A percentile compares a stretch with the other conserved stretches of the same genome.
phyloP scores from a whole-genome alignment of 306 rosid genomes.

The Hippophae rhamnoides region DNA sequence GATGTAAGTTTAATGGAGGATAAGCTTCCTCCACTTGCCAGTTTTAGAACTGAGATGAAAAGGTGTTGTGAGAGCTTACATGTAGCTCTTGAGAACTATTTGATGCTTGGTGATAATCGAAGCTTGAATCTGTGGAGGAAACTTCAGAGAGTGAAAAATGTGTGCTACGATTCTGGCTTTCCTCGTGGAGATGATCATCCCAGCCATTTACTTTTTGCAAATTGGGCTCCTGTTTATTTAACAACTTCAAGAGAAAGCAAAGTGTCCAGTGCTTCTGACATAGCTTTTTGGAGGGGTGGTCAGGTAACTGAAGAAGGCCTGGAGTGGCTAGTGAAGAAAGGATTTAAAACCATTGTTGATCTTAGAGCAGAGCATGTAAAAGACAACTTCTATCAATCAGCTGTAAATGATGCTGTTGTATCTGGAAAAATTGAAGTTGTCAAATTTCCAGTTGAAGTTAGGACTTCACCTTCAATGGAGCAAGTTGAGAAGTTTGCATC shows the following conservation, averaged over 20 bases:
- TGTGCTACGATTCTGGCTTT: slow-evolving; percentile 86
- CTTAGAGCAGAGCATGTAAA: slow-evolving; percentile 66
- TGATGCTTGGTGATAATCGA: slow-evolving; percentile 44
- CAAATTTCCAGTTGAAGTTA: slow-evolving; percentile 67
- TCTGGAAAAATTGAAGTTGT: slow-evolving; percentile 62
- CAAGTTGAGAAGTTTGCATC: slow-evolving; percentile 74
- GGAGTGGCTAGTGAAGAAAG: slow-evolving; percentile 64
- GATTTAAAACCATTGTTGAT: slow-evolving; percentile 74
- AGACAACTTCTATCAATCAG: slow-evolving; percentile 53
- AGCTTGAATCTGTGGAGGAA: slow-evolving; percentile 79
- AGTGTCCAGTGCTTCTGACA: slow-evolving; percentile 40
- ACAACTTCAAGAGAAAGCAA: slow-evolving; percentile 38
- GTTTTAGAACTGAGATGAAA: slow-evolving; percentile 81
- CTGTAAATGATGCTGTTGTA: slow-evolving; percentile 47
- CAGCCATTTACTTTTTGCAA: slow-evolving; percentile 58
- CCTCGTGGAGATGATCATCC: slow-evolving; percentile 60
- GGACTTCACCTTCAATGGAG: slow-evolving; percentile 70
- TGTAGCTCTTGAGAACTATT: slow-evolving; percentile 70
- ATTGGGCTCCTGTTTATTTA: slow-evolving; percentile 64
- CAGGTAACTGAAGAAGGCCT: slow-evolving; percentile 94
- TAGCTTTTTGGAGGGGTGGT: slow-evolving; percentile 89
- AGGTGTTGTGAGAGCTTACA: slow-evolving; percentile 95
- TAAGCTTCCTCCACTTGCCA: slow-evolving; percentile 64
- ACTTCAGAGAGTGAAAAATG: slow-evolving; percentile 84
- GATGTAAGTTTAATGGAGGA: slow-evolving; percentile 46